phyloP scores from a whole-genome alignment of 2,329 filamentous ascomycete genomes.

The Aspergillus nomiae region DNA sequence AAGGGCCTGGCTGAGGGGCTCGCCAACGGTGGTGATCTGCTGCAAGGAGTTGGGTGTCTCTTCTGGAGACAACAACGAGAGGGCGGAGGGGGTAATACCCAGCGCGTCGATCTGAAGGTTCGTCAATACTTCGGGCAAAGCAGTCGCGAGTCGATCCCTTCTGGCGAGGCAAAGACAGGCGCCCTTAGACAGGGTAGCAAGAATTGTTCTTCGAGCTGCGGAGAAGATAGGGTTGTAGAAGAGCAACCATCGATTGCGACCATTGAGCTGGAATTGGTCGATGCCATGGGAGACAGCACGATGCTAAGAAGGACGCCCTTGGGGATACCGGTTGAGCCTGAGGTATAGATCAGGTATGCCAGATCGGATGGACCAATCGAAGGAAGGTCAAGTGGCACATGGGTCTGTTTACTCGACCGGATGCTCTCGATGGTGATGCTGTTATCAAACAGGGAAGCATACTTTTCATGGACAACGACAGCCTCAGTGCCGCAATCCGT shows the following conservation, averaged over 20 bases:
- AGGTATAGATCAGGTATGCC: slow-evolving; percentile 6
- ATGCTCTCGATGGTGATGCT: not conserved
- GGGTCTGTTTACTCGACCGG: not conserved
- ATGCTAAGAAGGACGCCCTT: slow-evolving; percentile 8
- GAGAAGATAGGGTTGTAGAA: slow-evolving; percentile 19
- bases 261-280: not conserved
- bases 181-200: slow-evolving; percentile 13
- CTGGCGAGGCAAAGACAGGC: slow-evolving; percentile 12
- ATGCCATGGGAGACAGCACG: slow-evolving; percentile 1
- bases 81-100: slow-evolving; percentile 14
- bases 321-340: slow-evolving; percentile 9
- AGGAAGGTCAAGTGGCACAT: not conserved
- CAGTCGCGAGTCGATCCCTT: slow-evolving; percentile 3
- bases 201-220: slow-evolving; percentile 17
- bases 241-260: slow-evolving; percentile 6
- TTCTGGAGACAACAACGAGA: slow-evolving; percentile 8
- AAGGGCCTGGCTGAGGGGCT: slow-evolving; percentile 12
- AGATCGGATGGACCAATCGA: not conserved
- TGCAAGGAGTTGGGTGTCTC: slow-evolving; percentile 10
- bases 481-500: not conserved
- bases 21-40: slow-evolving; percentile 17
- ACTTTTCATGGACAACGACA: not conserved
- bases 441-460: not conserved
- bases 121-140: slow-evolving; percentile 6
- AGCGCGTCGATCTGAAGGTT: slow-evolving; percentile 14